Conservation (phyloP, 2,329 filamentous ascomycete species). For the Pseudocercospora eumusae region DNA sequence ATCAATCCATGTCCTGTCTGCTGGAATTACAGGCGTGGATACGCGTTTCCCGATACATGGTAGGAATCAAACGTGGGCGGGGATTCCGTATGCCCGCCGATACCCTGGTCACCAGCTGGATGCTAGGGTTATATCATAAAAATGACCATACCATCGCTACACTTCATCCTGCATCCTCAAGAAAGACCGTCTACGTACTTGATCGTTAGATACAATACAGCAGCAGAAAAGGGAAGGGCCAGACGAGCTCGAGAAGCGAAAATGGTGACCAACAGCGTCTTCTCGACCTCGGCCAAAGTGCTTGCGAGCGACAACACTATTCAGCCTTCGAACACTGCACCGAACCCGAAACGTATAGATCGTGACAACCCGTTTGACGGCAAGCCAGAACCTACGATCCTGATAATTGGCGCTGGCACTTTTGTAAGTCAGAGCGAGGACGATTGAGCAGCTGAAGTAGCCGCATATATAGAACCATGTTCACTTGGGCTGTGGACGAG, state of each 20-base stretch:
- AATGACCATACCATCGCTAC: constrained; percentile 1
- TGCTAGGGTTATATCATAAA: background rate
- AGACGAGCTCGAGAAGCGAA: background rate
- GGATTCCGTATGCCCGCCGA: constrained; percentile 20
- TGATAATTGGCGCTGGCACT: constrained; percentile 33
- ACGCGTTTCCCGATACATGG: constrained; percentile 8
- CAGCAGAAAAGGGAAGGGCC: background rate
- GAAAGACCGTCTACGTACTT: background rate
- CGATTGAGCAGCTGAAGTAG: background rate
- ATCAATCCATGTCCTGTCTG: constrained; percentile 5
- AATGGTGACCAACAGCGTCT: constrained; percentile 3
- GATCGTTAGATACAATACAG: background rate
- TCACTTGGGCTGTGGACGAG: no score
- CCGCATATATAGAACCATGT: no score
- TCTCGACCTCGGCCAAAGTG: constrained; percentile 2
- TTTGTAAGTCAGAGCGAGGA: constrained; percentile 16
- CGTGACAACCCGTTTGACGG: constrained; percentile 22
- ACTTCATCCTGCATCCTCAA: background rate
- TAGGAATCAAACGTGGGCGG: constrained; percentile 11
- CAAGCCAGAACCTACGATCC: constrained; percentile 25
- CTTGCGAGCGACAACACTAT: constrained; percentile 7
- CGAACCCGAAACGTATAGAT: constrained; percentile 22
- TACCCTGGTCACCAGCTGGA: background rate
- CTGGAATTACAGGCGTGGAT: constrained; percentile 14
- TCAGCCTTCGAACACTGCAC: constrained; percentile 19